Evolutionary conservation across 306 rosid genomes (phyloP), one percentile per base, ranked within the genome.

Genomic region (Nissolia schottii): DNA sequence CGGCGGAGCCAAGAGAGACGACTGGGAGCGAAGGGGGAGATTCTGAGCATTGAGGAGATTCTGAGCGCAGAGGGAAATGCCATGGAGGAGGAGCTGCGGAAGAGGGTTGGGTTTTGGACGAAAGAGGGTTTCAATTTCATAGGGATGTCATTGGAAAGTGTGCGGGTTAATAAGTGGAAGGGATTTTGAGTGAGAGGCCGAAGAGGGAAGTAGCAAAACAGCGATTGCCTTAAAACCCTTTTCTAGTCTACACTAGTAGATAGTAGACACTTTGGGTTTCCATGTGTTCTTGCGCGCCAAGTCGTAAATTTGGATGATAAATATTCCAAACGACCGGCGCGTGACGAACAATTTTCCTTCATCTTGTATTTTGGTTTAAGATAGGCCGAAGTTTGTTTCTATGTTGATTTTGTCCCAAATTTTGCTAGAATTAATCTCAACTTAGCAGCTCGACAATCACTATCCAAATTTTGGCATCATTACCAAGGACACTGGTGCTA

Each of bases 31-130:
- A 60, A 27, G 19, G 73, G 76, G 4, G 84, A 71, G 62, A 86
- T 61, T 53, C 91, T 81, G 82, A 91, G 83, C 64, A 85, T 5
- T 16, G 87, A 71, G 49, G 96, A 85, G 32, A 85, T 55, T 23
- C 96, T 85, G 53, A 89, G 85, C 3, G 87, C 83, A 20, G 96
- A 82, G 31, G 96, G 70, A 27, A 85, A 75, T 25, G 96, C 82
- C 99, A 94, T 94, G 14, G 78, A 27, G 29, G 12, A 25, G 18
- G 80, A 71, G 54, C 0, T 41, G 46, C 37, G 16, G 43, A 53
- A 55, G 43, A 59, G 55, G 11, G 13, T 16, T 18, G 59, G 22
- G 61, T 22, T 27, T 34, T 10, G 55, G 68, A 48, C n/a, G 7
- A 56, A 43, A 10, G 71, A 29, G 25, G 38, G 71, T 48, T 76